Evolutionary conservation across 108 stramenopile genomes (phyloP), one percentile per base, ranked within the genome.

Genomic region (Ochromonas danica): DNA sequence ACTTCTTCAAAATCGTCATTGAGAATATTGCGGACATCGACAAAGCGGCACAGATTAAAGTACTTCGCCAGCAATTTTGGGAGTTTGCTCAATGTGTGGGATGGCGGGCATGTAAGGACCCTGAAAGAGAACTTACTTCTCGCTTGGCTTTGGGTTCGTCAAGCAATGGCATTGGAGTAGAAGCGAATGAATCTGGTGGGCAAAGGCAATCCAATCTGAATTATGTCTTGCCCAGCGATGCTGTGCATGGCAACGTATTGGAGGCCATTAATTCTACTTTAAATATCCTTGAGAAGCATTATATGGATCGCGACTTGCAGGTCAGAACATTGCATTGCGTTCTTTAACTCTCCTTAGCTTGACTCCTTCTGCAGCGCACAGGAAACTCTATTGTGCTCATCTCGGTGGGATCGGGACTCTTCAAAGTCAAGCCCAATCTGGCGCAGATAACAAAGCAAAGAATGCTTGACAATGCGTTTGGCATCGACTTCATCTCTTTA

Each of bases 401-500:
- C 28, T 89, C 95, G 1, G 85, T 97, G n/a, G 96, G 96, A n/a
- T 85, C 87, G 71, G 98, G 98, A 33, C 93, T 96, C 28, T 83
- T 87, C 62, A 40, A 43, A 42, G 42, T 43, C 22, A 43, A 57
- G 22, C 74, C 0, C 22, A 86, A 85, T 43, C 90, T 95, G 62
- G 91, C 96, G 35, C 82, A 86, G 31, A 97, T 96, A 2, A 98
- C 96, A n/a, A 96, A 96, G 81, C 97, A 97, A 83, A 86, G 98
- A 41, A 99, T 99, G 96, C 94, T 99, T 96, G 98, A 99, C 86
- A 93, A 94, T 83, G 98, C 95, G 6, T 95, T 99, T 78, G 98
- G 98, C 1, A 94, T 94, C 62, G 98, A 99, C 86, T 93, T 97
- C 92, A 87, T 99, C 0, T 91, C 92, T 79, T 86, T 99, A 28